A percentile compares a stretch with the other conserved stretches of the same genome.
These are phyloP conservation scores for Lentinula raphanica DNA, from an alignment of 768 basidiomycete species.

Conservation along the genomic window DNA sequence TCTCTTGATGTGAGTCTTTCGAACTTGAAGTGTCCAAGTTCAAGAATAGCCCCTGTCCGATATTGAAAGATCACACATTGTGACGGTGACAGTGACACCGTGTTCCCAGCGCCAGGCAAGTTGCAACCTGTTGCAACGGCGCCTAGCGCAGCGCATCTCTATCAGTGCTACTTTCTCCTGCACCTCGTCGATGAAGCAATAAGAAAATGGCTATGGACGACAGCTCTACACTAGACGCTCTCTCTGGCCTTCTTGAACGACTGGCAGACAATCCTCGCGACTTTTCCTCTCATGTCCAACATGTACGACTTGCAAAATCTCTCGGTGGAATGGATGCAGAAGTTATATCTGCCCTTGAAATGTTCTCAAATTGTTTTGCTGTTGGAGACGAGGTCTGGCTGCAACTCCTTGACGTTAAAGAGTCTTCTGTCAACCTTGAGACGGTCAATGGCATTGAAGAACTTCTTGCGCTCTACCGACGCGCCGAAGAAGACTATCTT, in stretches of 20 bases:
- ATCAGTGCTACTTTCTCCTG: no score
- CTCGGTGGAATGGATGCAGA: slow-evolving; percentile 56
- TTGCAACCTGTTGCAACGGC: no score
- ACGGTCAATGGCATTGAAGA: slow-evolving; percentile 47
- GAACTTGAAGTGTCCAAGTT: no score
- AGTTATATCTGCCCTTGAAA: slow-evolving; percentile 55
- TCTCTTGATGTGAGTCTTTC: no score
- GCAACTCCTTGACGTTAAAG: slow-evolving; percentile 56
- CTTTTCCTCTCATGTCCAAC: slow-evolving; percentile 57
- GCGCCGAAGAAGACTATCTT: slow-evolving; percentile 72
- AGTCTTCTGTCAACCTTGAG: slow-evolving; percentile 44
- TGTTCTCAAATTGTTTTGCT: slow-evolving; percentile 58
- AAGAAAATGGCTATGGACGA: slow-evolving; percentile 42
- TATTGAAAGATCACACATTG: no score
- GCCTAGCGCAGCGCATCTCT: no score
- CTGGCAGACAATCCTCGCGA: slow-evolving; percentile 58
- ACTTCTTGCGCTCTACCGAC: slow-evolving; percentile 54
- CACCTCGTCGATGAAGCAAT: no score
- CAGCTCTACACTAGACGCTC: slow-evolving; percentile 55
- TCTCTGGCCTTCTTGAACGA: slow-evolving; percentile 52
- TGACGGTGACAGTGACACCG: no score
- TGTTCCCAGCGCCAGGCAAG: no score
- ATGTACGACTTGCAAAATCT: slow-evolving; percentile 57
- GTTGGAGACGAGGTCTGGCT: slow-evolving; percentile 71
- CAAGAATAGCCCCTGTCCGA: no score